These are phyloP conservation scores for Lipomyces lipofer DNA, from an alignment of 805 yeast species.

Conservation along the genomic window DNA sequence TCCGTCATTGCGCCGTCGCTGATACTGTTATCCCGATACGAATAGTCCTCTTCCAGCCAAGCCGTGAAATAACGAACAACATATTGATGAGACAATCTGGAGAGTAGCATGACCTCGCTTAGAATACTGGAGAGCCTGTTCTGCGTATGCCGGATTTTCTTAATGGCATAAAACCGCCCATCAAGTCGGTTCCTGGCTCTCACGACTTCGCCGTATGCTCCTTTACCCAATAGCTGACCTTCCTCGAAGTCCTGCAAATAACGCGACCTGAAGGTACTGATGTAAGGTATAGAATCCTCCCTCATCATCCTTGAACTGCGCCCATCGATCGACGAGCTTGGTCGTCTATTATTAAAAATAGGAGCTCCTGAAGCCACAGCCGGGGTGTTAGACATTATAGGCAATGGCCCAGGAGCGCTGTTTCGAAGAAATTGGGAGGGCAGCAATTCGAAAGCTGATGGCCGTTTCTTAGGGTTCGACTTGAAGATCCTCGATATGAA, in stretches of 20 bases:
- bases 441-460: constrained; percentile 79
- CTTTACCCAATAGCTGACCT: constrained; percentile 84
- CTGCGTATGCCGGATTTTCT: constrained; percentile 81
- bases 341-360: not conserved
- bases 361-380: constrained; percentile 3
- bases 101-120: constrained; percentile 88
- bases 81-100: constrained; percentile 90
- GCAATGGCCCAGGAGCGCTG: constrained; percentile 18
- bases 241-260: constrained; percentile 95
- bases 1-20: constrained; percentile 37
- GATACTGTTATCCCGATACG: constrained; percentile 41
- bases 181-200: constrained; percentile 91
- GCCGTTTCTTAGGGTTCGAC: constrained; percentile 64
- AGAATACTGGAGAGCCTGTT: constrained; percentile 76
- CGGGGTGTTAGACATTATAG: constrained; percentile 8
- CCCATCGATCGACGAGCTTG: constrained; percentile 24
- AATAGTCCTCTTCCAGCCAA: constrained; percentile 81
- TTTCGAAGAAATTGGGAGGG: constrained; percentile 82
- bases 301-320: constrained; percentile 16
- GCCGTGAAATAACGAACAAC: constrained; percentile 96
- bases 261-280: constrained; percentile 51
- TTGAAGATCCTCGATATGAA: constrained; percentile 68
- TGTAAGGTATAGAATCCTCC: not conserved
- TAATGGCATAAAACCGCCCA: constrained; percentile 92
- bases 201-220: constrained; percentile 98